Base-by-base conservation (phyloP, 805 yeast genomes). In the Kluyveromyces aestuarii region DNA sequence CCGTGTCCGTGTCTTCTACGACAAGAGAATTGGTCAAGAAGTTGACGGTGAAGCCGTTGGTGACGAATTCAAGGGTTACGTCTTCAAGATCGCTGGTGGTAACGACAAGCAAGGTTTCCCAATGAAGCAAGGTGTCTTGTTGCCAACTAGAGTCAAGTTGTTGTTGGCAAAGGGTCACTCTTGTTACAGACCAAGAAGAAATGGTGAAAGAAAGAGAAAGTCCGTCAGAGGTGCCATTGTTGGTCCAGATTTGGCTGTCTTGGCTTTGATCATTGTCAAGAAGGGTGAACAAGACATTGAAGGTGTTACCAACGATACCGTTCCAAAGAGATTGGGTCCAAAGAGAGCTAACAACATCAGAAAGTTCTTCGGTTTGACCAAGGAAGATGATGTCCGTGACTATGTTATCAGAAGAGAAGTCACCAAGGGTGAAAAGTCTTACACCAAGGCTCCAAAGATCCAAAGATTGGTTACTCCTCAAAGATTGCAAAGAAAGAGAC, bases 21-120 rank as follows among this genome's bases (percentile, higher is more conserved):
- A 93, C 75, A 93, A 93, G 85, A 89, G 98, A 77, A 87, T 93
- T 84, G 99, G 99, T 71, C 97, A 89, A 79, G 99, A 93, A 79
- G 96, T 93, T 72, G 96, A 89, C 72, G 99, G 98, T 77, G 99
- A 93, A 76, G 75, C 88, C 60, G 86, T 93, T 68, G 95, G 96
- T 71, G 98, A 93, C 70, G 99, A 95, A 80, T 88, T 91, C 91
- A 91, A 89, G 78, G 99, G 99, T 71, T 93, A 93, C 89, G 75
- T 88, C 72, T 90, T 93, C 87, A 95, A 85, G 82, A 90, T 93
- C 75, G 77, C 97, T 68, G 99, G 99, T 73, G 99, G 99, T 84
- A 93, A 93, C 86, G 99, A 93, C 81, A 93, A 93, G 81, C 99
- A 93, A 82, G 99, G 99, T 81, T 93, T 93, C 96, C 98, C 99